Evolutionary conservation across 2,329 filamentous ascomycete species (phyloP).

Genomic region (Zelopaecilomyces penicillatus): DNA sequence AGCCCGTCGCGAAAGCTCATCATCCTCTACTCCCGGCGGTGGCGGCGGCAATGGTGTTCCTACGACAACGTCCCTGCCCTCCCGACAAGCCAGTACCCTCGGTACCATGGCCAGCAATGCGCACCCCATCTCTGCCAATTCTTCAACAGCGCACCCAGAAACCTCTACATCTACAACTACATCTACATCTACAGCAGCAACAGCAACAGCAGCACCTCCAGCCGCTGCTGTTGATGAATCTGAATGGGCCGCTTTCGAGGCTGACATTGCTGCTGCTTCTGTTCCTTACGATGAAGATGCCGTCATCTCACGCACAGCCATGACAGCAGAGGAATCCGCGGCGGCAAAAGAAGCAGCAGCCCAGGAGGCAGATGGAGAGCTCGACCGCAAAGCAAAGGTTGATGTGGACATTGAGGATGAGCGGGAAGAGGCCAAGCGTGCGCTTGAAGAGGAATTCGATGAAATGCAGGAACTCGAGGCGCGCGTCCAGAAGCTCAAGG

Average conservation of each 20-base stretch:
- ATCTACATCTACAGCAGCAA: slow-evolving; percentile 15
- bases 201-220: slow-evolving; percentile 11
- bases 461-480: slow-evolving; percentile 75
- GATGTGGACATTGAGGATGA: slow-evolving; percentile 56
- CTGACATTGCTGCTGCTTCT: slow-evolving; percentile 56
- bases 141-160: slow-evolving; percentile 13
- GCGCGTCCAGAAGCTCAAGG: slow-evolving; percentile 59
- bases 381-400: slow-evolving; percentile 39
- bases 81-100: slow-evolving; percentile 18
- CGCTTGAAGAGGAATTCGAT: slow-evolving; percentile 69
- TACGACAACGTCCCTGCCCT: slow-evolving; percentile 21
- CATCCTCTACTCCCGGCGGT: slow-evolving; percentile 26
- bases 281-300: slow-evolving; percentile 36
- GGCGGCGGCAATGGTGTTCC: slow-evolving; percentile 9
- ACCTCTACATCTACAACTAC: slow-evolving; percentile 1
- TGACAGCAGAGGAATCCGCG: slow-evolving; percentile 55
- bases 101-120: slow-evolving; percentile 1
- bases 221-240: slow-evolving; percentile 51
- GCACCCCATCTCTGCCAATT: slow-evolving; percentile 10
- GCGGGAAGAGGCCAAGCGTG: slow-evolving; percentile 65
- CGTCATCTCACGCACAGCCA: slow-evolving; percentile 60
- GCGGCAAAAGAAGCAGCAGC: slow-evolving; percentile 40
- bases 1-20: slow-evolving; percentile 32
- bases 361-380: slow-evolving; percentile 37
- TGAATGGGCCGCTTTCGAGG: slow-evolving; percentile 82